Evolutionary conservation across 2,329 filamentous ascomycete species (phyloP), one percentile per base, ranked within the genome.

Genomic region (Xylaria sp.): DNA sequence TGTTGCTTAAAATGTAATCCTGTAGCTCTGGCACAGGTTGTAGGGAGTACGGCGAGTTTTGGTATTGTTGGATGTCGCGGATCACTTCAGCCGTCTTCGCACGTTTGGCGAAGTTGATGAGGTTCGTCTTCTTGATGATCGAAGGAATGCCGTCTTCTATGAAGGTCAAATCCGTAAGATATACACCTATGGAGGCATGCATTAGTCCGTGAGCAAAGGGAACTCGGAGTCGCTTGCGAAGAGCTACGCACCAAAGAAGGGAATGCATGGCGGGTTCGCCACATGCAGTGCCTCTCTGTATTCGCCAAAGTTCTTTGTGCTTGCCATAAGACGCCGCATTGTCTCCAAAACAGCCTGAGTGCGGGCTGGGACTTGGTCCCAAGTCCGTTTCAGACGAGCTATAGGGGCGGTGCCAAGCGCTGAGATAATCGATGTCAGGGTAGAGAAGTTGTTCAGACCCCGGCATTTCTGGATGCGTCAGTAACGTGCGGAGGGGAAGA

Each of bases 61-160:
- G 94, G 71, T 97, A 99, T 71, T 97, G 93, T 72, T 97, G 94
- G 62, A 99, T 97, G 71, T 97, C 93, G 59, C 92, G 90, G 66
- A 99, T 99, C 39, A 99, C 94, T 71, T 97, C 94, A 18, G 94
- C 94, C 13, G 94, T 97, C 81, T 97, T 99, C 50, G 92, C 90
- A 48, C 94, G 89, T 80, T 99, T 99, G 67, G 92, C 92, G 74
- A 99, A 99, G 76, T 99, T 99, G 79, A 99, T 97, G 63, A 97
- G 80, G 67, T 95, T 91, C 7, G 92, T 94, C 75, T 95, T 96
- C 74, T 97, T 97, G 75, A 95, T 92, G 65, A 96, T 86, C 8
- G 92, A 96, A 2, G 94, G 92, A 59, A 99, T 99, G 63, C 94
- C 94, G 68, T 99, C 93, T 73, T 99, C 94, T 61, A 99, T 99